Base-by-base conservation (phyloP, 345 rosid genomes). In the Salix purpurea region DNA sequence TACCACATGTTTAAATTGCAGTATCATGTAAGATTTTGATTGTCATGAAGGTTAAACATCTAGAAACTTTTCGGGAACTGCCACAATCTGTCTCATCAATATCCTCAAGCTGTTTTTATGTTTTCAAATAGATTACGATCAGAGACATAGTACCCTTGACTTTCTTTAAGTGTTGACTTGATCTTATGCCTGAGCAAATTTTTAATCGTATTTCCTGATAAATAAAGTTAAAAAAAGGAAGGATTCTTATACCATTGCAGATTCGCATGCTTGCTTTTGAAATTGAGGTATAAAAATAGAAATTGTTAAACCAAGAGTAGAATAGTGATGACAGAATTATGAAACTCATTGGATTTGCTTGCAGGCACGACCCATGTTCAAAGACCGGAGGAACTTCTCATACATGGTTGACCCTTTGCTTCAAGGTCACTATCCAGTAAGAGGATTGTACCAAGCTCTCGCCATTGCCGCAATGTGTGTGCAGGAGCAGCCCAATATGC, bases 401-500 rank as follows among this genome's bases (percentile, higher is more conserved):
- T 62, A 40, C 66, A 84, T 86, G 89, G 87, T 77, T 54, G 89
- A 86, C 58, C 85, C 85, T 12, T 58, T 62, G 15, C 83, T 86
- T 52, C 76, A 71, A 76, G 85, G 89, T 6, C 72, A 26, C 34
- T 86, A 83, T 70, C 89, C 85, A 10, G 65, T 52, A 15, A 80
- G 85, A 74, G 87, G 87, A 40, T 58, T 86, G 67, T 86, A 84
- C 83, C 89, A 86, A 74, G 87, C 85, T 30, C 87, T 86, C 4
- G 87, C 89, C 21, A 82, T 86, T 28, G 78, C 89, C 3, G 87
- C 87, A 23, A 84, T 86, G 87, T 84, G 89, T 54, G 85, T 86
- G 66, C 89, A 84, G 74, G 89, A 86, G 69, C 82, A 86, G 79
- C 89, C 89, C 46, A 80, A 50, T 66, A 76, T 80, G 84, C 80